A percentile compares a stretch with the other conserved stretches of the same genome.
These are phyloP conservation scores for Onygenales sp. DNA, from an alignment of 2,329 filamentous ascomycete genomes.

Conservation along the genomic window DNA sequence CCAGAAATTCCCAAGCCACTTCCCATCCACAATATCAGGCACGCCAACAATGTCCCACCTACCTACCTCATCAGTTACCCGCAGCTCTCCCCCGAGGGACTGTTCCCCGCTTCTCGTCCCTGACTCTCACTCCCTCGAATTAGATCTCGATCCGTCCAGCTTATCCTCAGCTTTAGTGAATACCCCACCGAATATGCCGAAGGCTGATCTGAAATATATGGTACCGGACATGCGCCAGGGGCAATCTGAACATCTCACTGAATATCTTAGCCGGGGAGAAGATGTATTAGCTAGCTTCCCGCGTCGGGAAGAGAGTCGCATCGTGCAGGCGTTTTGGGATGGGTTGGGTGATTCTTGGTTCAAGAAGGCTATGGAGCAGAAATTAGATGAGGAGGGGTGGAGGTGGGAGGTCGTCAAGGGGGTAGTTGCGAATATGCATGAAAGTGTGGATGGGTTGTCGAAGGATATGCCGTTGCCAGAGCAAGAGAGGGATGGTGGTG, in stretches of 20 bases:
- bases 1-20: not conserved
- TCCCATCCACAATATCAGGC: constrained; percentile 7
- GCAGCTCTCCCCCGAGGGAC: not conserved
- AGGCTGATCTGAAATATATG: not conserved
- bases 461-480: not conserved
- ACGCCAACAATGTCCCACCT: constrained; percentile 4
- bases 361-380: constrained; percentile 14
- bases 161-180: not conserved
- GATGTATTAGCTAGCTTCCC: constrained; percentile 11
- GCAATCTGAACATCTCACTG: constrained; percentile 11
- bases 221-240: constrained; percentile 15
- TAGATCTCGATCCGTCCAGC: not conserved
- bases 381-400: constrained; percentile 18
- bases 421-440: constrained; percentile 1
- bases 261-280: constrained; percentile 19
- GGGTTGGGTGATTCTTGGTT: constrained; percentile 18
- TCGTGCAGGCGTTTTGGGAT: constrained; percentile 23
- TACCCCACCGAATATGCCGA: no score
- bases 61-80: not conserved
- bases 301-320: constrained; percentile 11
- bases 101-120: constrained; percentile 4
- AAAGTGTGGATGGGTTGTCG: not conserved
- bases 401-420: constrained; percentile 16
- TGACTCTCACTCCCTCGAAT: constrained; percentile 2
- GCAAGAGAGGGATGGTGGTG: not conserved